These are phyloP conservation scores for Tarenaya hassleriana DNA, from an alignment of 345 rosid species.

Conservation along the genomic window DNA sequence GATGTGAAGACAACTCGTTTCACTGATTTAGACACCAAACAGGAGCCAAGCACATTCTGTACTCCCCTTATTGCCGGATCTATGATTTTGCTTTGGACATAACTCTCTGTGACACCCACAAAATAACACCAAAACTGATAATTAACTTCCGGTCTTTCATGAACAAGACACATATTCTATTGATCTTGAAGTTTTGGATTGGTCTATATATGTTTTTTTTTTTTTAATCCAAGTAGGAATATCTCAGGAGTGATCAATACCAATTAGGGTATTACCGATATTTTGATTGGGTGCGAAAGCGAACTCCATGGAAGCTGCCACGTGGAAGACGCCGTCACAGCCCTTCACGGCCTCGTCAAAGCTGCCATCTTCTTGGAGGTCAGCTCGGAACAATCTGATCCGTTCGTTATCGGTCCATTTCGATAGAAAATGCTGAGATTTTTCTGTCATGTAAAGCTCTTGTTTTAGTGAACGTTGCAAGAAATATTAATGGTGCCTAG, in stretches of 20 bases:
- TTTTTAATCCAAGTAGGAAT: background rate
- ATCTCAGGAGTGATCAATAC: background rate
- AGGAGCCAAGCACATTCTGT: conserved; percentile 61
- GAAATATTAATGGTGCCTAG: too few relatives aligned
- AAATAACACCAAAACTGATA: too few relatives aligned
- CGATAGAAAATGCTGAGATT: conserved; percentile 33
- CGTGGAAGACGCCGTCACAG: conserved; percentile 79
- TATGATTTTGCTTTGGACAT: conserved; percentile 45
- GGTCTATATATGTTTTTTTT: too few relatives aligned
- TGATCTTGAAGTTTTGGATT: too few relatives aligned
- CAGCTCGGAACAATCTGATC: conserved; percentile 64
- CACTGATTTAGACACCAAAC: conserved; percentile 56
- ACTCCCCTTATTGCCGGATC: conserved; percentile 64
- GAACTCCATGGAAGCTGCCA: conserved; percentile 85
- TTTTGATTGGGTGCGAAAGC: conserved; percentile 23
- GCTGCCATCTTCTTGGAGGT: conserved; percentile 65
- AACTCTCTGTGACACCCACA: conserved; percentile 41
- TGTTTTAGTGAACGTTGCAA: too few relatives aligned
- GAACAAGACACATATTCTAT: too few relatives aligned
- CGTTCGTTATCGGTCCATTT: conserved; percentile 39
- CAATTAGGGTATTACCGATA: conserved; percentile 31
- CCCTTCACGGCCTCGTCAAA: conserved; percentile 67
- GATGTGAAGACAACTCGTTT: conserved; percentile 81
- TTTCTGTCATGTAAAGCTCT: conserved; percentile 34
- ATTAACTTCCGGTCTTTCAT: too few relatives aligned